Evolutionary conservation across 2,329 filamentous ascomycete species (phyloP), one percentile per base, ranked within the genome.

Genomic region (Botrytis fabae): DNA sequence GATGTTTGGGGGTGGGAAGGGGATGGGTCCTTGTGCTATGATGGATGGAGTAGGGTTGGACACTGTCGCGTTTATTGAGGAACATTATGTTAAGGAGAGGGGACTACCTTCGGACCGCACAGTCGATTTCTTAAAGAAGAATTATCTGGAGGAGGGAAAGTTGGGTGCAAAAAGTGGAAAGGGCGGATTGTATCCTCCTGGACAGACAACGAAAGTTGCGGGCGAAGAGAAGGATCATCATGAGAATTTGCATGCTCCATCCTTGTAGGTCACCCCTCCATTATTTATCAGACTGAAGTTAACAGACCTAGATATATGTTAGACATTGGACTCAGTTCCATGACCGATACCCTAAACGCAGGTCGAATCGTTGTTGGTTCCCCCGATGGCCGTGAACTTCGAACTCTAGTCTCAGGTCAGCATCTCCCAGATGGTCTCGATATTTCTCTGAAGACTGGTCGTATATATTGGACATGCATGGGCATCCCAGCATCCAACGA

Each of bases 381-480:
- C 4, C 22, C 70, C 1, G 75, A 76, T n/a, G 75, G 75, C 1
- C 70, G 59, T 3, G 12, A 75, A 14, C 68, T 74, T 32, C 72
- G 66, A 14, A 72, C 70, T 25, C 7, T 78, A 10, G 73, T 76
- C 25, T 73, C 74, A 3, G 74, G 71, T 4, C 72, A 75, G 66
- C 70, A 72, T 59, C 78, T 83, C 8, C 85, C 85, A 2, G 85
- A 87, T 69, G 85, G 86, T 0, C 82, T 87, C 22, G 82, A 82
- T 25, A 78, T 85, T 5, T 81, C 81, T 28, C 68, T 75, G 1
- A 65, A 75, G 0, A 77, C 74, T 0, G 78, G 79, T 4, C 81
- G 82, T 48, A 81, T 87, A 32, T 87, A 85, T 76, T 87, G 85
- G 85, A 86, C 85, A 5, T 82, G 81, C 75, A 87, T 87, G 86